Conservation (phyloP, 805 yeast genomes). For the Sugiyamaella qingdaonensis region DNA sequence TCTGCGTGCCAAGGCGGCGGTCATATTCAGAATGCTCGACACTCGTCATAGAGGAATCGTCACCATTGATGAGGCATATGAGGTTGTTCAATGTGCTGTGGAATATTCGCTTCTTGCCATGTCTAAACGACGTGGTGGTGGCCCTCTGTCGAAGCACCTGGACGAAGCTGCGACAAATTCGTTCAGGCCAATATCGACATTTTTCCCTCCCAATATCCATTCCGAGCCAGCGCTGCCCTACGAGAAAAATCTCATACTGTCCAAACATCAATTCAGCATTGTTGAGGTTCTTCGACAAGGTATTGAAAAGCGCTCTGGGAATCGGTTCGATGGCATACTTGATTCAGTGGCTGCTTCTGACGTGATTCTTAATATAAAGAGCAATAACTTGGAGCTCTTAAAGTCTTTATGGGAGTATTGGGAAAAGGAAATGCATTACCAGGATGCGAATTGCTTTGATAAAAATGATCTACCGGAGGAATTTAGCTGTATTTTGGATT, state of each 20-base stretch:
- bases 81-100: neutral
- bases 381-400: too few relatives aligned
- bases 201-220: neutral
- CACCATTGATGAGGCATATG: neutral
- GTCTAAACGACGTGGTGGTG: neutral
- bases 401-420: too few relatives aligned
- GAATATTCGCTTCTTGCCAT: neutral
- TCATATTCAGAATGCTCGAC: neutral
- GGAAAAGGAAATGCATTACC: too few relatives aligned
- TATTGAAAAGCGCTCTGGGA: too few relatives aligned
- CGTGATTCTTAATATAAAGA: too few relatives aligned
- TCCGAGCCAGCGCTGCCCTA: neutral
- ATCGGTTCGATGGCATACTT: too few relatives aligned
- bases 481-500: neutral
- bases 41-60: neutral
- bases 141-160: neutral
- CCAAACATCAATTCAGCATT: neutral
- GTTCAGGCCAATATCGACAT: neutral
- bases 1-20: neutral
- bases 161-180: neutral
- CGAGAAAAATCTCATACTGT: neutral
- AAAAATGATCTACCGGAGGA: too few relatives aligned
- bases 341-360: too few relatives aligned
- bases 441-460: too few relatives aligned
- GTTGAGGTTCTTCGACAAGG: too few relatives aligned